Base-by-base conservation (phyloP, 805 yeast genomes). In the Sugiyamaella chiloensis region DNA sequence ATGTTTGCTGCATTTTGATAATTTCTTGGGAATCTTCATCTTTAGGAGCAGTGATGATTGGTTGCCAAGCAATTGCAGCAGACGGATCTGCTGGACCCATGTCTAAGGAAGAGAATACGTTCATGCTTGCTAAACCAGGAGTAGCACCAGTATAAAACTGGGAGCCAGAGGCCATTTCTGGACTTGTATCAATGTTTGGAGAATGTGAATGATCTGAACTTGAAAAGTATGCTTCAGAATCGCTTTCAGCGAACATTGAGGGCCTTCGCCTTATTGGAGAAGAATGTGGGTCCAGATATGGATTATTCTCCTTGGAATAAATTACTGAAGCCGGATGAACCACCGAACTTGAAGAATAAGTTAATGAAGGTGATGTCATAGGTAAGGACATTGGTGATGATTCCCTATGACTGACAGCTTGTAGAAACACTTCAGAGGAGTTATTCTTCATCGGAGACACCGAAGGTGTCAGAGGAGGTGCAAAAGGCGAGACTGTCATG, bases 31-130 rank as follows among this genome's bases (percentile, higher is more conserved):
- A 55, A 12, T 54, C 56, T n/a, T 59, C 60, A 36, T 63, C 57
- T 17, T 52, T 52, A 3, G 69, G 69, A 1, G 60, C 61, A 4
- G 68, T 66, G 32, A 66, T 52, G 14, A 66, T 58, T 1, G 69
- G 69, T 51, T 63, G 66, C 71, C 71, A 66, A 17, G 60, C 53
- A 32, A 63, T 53, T 11, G 60, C 74, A 69, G 49, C 75, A 63
- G 29, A 27, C 8, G 42, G 30, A 20, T 43, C 50, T 9, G 44
- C 42, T 5, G 57, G 49, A 6, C 50, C 47, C 57, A 55, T 47
- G 34, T 55, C 55, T 20, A 53, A 16, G 19, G 57, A 47, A 7
- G 56, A 50, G 44, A 49, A 55, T 16, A 57, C 52, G 34, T 43
- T 52, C 53, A 56, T 42, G 26, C 51, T 26, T 23, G 46, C 46